phyloP scores from a whole-genome alignment of 2,329 filamentous ascomycete species.

The Fusarium abutilonis region DNA sequence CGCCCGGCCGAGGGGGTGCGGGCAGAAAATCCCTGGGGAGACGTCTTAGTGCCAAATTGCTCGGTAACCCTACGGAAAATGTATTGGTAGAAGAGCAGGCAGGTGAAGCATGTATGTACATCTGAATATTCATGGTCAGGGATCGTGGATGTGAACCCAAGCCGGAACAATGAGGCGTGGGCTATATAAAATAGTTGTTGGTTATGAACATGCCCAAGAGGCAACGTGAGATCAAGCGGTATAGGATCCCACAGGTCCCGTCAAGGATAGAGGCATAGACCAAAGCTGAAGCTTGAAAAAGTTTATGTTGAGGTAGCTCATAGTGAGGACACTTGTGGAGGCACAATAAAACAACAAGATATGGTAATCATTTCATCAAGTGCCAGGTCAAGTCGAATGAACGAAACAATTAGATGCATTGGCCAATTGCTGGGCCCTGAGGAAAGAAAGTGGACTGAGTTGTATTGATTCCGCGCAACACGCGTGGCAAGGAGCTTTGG shows the following conservation, averaged over 20 bases:
- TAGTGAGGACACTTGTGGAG: conserved; percentile 18
- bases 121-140: conserved; percentile 30
- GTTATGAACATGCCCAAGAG: conserved; percentile 8
- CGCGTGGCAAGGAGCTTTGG: conserved; percentile 39
- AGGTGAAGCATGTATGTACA: conserved; percentile 37
- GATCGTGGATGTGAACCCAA: conserved; percentile 23
- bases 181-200: conserved; percentile 14
- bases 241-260: conserved; percentile 7
- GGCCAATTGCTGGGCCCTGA: conserved; percentile 35
- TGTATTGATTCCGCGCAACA: conserved; percentile 22
- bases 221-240: background rate
- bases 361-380: conserved; percentile 8
- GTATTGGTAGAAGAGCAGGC: conserved; percentile 24
- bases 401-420: conserved; percentile 31
- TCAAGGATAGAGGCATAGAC: background rate
- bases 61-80: conserved; percentile 40
- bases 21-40: conserved; percentile 24
- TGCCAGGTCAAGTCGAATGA: conserved; percentile 23
- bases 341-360: conserved; percentile 18
- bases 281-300: background rate
- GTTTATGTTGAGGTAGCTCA: conserved; percentile 11
- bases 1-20: conserved; percentile 35
- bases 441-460: conserved; percentile 38
- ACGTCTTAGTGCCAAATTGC: conserved; percentile 40
- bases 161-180: conserved; percentile 9